Evolutionary conservation across 345 rosid genomes (phyloP), one percentile per base, ranked within the genome.

Genomic region (Garcia nutans): DNA sequence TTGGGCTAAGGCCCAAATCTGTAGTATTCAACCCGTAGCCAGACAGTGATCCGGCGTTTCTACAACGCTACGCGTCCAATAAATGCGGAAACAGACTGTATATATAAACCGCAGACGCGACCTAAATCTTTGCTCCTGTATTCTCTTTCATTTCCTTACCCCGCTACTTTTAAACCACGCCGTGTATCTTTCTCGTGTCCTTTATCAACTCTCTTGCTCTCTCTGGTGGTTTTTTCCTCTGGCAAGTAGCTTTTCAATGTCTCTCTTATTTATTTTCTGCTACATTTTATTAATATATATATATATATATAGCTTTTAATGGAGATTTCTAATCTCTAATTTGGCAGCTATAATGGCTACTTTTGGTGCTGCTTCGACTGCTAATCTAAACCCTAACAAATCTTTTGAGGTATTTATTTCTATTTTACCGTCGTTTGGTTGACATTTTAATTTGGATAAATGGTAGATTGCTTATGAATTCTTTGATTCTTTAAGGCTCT

Each of bases 331-430:
- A 9, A n/a, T 4, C 10, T 44, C 41, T 13, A 8, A 28, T 28
- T 68, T 67, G 6, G 74, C 26, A 70, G 75, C 26, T 65, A 41
- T 68, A 66, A 91, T 93, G 97, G 86, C 97, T 65, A 71, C 85
- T 70, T 91, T 91, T 68, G 88, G 92, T 64, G 72, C 88, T 75
- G 70, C 84, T 19, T 71, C 93, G 0, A 52, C 76, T 23, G 68
- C 87, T 6, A 90, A 83, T 83, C 68, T 80, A 13, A 91, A 93
- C 86, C 97, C 95, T 78, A 90, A 93, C 78, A 93, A 93, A 84
- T 93, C 97, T 9, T 66, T 85, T 64, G 98, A 90, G 95, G 98
- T 91, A 81, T 6, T 54, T 17, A 15, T 26, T 58, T 15, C 65
- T 37, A 12, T 41, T 58, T 19, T 24, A 42, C 0, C 37, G 15